Evolutionary conservation across 164 flowering plant genomes (phyloP).

Genomic region (Amborella trichopoda): DNA sequence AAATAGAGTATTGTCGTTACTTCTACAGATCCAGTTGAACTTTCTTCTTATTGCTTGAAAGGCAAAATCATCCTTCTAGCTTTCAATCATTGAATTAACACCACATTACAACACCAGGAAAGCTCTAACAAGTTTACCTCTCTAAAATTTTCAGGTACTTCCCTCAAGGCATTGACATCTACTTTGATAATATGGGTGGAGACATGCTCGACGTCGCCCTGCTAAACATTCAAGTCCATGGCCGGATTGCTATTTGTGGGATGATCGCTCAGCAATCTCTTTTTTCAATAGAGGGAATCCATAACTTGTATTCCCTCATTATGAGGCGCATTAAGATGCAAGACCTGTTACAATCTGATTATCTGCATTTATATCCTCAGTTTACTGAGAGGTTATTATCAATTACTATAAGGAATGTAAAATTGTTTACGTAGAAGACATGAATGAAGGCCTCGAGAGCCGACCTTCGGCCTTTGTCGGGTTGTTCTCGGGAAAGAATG

Average conservation of each 20-base stretch:
- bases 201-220: constrained; percentile 55
- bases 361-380: constrained; percentile 31
- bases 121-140: too few species aligned
- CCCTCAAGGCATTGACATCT: constrained; percentile 60
- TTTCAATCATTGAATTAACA: too few species aligned
- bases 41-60: too few species aligned
- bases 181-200: constrained; percentile 68
- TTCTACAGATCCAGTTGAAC: too few species aligned
- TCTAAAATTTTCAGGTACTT: too few species aligned
- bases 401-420: constrained; percentile 32
- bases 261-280: constrained; percentile 35
- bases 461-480: constrained; percentile 49
- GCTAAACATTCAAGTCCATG: constrained; percentile 43
- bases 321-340: constrained; percentile 30
- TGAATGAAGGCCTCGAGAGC: constrained; percentile 44
- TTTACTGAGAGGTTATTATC: constrained; percentile 29
- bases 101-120: too few species aligned
- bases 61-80: too few species aligned
- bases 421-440: constrained; percentile 55
- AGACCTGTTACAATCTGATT: constrained; percentile 50
- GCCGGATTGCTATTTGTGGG: constrained; percentile 55
- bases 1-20: too few species aligned
- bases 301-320: constrained; percentile 24
- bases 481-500: constrained; percentile 44
- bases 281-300: constrained; percentile 22